A percentile compares a stretch with the other conserved stretches of the same genome.
Conservation (phyloP, 495 filamentous ascomycete genomes). For the Usnea hakonensis region DNA sequence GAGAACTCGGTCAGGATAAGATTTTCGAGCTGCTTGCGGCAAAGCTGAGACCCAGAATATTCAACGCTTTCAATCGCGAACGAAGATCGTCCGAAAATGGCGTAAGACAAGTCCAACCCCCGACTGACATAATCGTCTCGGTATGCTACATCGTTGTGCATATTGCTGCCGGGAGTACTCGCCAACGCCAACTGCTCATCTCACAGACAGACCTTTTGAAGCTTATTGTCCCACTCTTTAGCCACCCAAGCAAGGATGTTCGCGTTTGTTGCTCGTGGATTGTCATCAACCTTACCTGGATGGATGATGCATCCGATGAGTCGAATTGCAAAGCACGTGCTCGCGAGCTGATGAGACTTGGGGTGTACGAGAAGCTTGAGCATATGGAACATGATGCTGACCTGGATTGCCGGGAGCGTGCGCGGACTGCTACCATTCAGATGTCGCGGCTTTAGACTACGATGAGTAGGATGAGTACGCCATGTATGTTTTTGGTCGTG, state of each 20-base stretch:
- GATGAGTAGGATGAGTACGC: no score
- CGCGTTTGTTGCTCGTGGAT: slow-evolving; percentile 71
- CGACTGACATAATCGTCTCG: slow-evolving; percentile 62
- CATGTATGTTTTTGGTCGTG: neutral
- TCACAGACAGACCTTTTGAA: slow-evolving; percentile 51
- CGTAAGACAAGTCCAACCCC: slow-evolving; percentile 41
- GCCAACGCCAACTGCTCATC: slow-evolving; percentile 68
- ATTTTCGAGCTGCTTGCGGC: slow-evolving; percentile 68
- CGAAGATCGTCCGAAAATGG: slow-evolving; percentile 24
- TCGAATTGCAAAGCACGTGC: slow-evolving; percentile 56
- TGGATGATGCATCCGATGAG: slow-evolving; percentile 61
- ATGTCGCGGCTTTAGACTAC: slow-evolving; percentile 31
- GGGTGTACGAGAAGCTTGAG: slow-evolving; percentile 59
- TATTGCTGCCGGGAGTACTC: slow-evolving; percentile 69
- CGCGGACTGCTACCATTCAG: slow-evolving; percentile 68
- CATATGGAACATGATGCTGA: slow-evolving; percentile 65
- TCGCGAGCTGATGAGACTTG: slow-evolving; percentile 57
- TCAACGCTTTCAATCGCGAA: slow-evolving; percentile 33
- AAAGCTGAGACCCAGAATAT: slow-evolving; percentile 55
- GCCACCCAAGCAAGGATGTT: slow-evolving; percentile 60
- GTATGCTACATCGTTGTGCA: slow-evolving; percentile 74
- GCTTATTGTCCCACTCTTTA: slow-evolving; percentile 50
- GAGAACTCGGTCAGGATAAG: slow-evolving; percentile 61
- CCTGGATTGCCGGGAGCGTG: slow-evolving; percentile 73
- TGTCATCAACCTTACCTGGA: slow-evolving; percentile 72